These are phyloP conservation scores for Fusarium sp. DNA, from an alignment of 2,329 filamentous ascomycete species.

Conservation along the genomic window DNA sequence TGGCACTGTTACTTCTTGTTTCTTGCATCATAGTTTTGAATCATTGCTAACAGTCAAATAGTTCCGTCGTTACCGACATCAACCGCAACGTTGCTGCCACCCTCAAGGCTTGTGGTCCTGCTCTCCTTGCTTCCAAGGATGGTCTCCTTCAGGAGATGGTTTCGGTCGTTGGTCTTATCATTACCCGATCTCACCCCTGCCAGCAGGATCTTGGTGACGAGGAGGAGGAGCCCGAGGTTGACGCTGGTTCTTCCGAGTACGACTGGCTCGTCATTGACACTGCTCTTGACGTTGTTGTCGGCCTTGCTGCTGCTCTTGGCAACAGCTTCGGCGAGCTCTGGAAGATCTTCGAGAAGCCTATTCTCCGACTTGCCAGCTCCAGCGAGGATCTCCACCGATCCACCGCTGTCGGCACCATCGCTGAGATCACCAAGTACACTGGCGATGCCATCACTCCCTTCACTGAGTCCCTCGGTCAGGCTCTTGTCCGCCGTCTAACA, in stretches of 20 bases:
- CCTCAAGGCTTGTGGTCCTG: constrained; percentile 89
- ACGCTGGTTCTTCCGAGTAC: constrained; percentile 88
- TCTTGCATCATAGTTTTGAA: constrained; percentile 31
- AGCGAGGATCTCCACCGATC: constrained; percentile 89
- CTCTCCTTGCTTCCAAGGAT: constrained; percentile 79
- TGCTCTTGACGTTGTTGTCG: constrained; percentile 88
- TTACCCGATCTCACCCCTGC: constrained; percentile 91
- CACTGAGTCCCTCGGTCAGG: constrained; percentile 79
- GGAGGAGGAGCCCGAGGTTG: constrained; percentile 78
- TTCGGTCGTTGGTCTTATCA: constrained; percentile 78
- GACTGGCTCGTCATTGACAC: constrained; percentile 98
- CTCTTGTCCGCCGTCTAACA: constrained; percentile 85
- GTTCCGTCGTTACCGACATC: constrained; percentile 90
- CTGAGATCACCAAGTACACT: constrained; percentile 90
- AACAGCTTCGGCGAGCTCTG: constrained; percentile 85
- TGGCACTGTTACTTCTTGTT: constrained; percentile 42
- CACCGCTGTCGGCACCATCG: constrained; percentile 89
- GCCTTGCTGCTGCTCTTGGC: constrained; percentile 84
- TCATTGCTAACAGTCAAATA: constrained; percentile 61
- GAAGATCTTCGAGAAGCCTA: constrained; percentile 94
- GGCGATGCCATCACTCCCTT: constrained; percentile 82
- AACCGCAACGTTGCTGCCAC: constrained; percentile 93
- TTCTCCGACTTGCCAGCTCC: constrained; percentile 88
- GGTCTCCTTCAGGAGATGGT: constrained; percentile 78
- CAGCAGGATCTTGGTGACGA: constrained; percentile 89